Evolutionary conservation across 1,284 basidiomycete species (phyloP), one percentile per base, ranked within the genome.

Genomic region (Cystobasidium pallidum): DNA sequence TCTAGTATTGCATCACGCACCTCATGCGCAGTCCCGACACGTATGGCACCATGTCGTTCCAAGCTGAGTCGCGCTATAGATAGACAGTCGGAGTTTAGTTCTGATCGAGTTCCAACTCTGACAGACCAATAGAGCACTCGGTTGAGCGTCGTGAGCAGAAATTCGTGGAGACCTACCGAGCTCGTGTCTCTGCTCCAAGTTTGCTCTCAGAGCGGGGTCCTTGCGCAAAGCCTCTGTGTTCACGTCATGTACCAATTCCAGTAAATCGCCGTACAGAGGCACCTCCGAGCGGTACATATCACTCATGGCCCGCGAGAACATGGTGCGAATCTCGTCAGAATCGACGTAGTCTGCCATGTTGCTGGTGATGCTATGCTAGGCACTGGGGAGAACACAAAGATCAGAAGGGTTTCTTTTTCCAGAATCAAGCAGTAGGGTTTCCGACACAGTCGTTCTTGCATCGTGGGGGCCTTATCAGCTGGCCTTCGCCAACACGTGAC

Each of bases 11-110:
- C 10, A 28, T 21, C 19, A 47, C 41, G 4, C 41, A 64, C 62
- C 75, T 83, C 82, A 13, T 77, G 65, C 0, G 78, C 74, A 21
- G 79, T 82, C 28, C 82, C 82, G 0, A 83, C 79, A 8, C 82
- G 80, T 70, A 83, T 82, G 0, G 82, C 82, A 10, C 82, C 82
- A 73, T 83, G 82, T 52, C 82, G 76, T 74, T 83, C 82, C 41
- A 82, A 79, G 28, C 77, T 77, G 34, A 83, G 77, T 8, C 82
- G 77, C 41, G 81, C 81, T 78, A n/a, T n/a, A n/a, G 74, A 13
- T 75, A n/a, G 41, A 63, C 2, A 51, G 7, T 51, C 3, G 54
- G 54, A 57, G 32, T 34, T 57, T 32, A 57, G 54, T 32, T 7
- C 36, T 45, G 43, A 45, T 45, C 15, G 43, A 19, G 51, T 11